Evolutionary conservation across 352 stramenopile genomes (phyloP), one percentile per base, ranked within the genome.

Genomic region (Phytopythium cucurbitacearum): DNA sequence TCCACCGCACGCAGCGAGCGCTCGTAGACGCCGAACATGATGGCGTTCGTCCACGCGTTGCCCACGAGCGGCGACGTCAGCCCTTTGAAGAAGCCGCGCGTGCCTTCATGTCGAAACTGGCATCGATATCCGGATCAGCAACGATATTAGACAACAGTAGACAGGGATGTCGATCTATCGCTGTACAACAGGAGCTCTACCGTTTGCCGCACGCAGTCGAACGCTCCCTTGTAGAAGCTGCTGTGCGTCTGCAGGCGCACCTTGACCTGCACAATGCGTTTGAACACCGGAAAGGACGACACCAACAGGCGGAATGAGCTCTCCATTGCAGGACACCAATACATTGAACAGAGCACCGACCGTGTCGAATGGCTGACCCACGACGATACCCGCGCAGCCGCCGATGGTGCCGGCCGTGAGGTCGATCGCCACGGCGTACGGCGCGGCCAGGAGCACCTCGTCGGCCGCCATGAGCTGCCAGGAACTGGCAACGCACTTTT

Each of bases 1-100:
- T 89, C 80, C 21, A 91, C 80, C 32, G 70, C 46, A 12, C 73
- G 74, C 9, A 92, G 60, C 46, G 76, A 85, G 50, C 76, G 76
- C 59, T 92, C 85, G 41, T 93, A 92, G 9, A 76, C 70, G 8
- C 80, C 80, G 60, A 95, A 95, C 74, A 95, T 86, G 53, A 93
- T 84, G 33, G 85, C 85, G 60, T 91, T 95, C n/a, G 80, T 92
- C 53, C 76, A 87, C 13, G 83, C 82, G 48, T 80, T 95, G 40
- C 82, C 81, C 39, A 95, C 72, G 10, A 95, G 68, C 42, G 85
- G 85, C 34, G 85, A 95, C 36, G 69, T 58, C 71, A 95, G 79
- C 42, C 85, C 85, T 57, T 93, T 95, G 74, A 93, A 95, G 55
- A 93, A 91, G 2, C 85, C 85, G 0, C 68, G 71, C 40, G 72